Evolutionary conservation across 2,329 filamentous ascomycete genomes (phyloP), one percentile per base, ranked within the genome.

Genomic region (Monosporascus sp.): DNA sequence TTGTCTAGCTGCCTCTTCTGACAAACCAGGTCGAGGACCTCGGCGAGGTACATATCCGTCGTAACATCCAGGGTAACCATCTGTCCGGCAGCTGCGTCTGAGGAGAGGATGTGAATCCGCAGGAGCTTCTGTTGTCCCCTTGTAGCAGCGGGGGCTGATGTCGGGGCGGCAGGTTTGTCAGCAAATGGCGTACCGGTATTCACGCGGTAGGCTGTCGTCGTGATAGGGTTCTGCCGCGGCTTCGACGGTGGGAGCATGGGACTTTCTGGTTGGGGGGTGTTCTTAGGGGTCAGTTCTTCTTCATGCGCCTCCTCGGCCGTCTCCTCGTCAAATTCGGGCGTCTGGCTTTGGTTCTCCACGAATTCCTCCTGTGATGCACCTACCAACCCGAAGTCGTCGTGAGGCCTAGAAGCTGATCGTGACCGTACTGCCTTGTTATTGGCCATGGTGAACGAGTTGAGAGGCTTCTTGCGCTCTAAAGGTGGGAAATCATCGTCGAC

Each of bases 401-500:
- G 90, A 1, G 88, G 84, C 64, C 87, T 90, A 22, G 87, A 88
- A 58, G 88, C 85, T 54, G 87, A 83, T 52, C 89, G 78, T 55
- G 77, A 75, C 48, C 79, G 71, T 5, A 75, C 79, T 8, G 77
- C 85, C 51, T 83, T 79, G 65, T 90, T 91, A 65, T 93, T 92
- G 56, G 87, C 88, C 6, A 88, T 90, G 38, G 89, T 90, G 62
- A 93, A 94, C 20, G 89, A 84, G 6, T 81, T 82, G n/a, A 94
- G 77, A 2, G 85, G 80, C 62, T 87, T 88, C 22, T 82, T 89
- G 37, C 89, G 80, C 53, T 88, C 86, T 41, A 94, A 76, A 0
- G 89, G 85, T 35, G 89, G 88, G 58, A 94, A 94, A 64, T 94
- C 90, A 58, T 90, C 88, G 60, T 95, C 89, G 1, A 93, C 85